Evolutionary conservation across 2,329 filamentous ascomycete genomes (phyloP).

Genomic region (Pyricularia grisea): DNA sequence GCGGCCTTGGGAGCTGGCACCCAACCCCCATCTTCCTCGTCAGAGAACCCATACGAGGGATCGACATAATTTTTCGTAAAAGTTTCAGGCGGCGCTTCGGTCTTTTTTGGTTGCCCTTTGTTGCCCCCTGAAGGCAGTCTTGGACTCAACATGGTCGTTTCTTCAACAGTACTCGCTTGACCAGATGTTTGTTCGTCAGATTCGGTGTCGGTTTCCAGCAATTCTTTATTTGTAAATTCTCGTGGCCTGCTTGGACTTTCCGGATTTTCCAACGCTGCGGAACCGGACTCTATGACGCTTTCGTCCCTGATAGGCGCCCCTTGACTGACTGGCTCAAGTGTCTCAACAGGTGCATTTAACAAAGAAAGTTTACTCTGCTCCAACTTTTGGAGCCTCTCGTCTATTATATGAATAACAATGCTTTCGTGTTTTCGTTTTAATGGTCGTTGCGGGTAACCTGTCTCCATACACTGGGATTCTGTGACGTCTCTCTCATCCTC

Average conservation of each 20-base stretch:
- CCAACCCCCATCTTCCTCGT: conserved; percentile 22
- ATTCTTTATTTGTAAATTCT: not conserved
- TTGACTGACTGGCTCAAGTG: not conserved
- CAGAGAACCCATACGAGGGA: conserved; percentile 22
- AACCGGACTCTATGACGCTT: not conserved
- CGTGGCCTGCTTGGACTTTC: not conserved
- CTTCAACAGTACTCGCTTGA: not conserved
- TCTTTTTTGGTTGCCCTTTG: not conserved
- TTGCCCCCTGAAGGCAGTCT: not conserved
- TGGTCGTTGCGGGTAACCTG: not conserved
- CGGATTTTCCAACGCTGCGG: not conserved
- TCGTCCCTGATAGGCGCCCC: not conserved
- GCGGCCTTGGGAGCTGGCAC: conserved; percentile 1
- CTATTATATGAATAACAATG: conserved; percentile 4
- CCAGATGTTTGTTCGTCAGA: not conserved
- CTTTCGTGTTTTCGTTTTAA: not conserved
- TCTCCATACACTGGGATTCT: not conserved
- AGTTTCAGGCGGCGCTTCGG: not conserved
- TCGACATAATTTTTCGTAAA: conserved; percentile 14
- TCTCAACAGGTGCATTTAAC: not conserved
- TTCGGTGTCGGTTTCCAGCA: not conserved
- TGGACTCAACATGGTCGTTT: not conserved
- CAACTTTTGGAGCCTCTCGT: conserved; percentile 2
- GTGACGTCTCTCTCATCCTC: not conserved
- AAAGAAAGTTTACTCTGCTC: not conserved